Conservation (phyloP, 106 monocot species). For the Dioscorea dumetorum region DNA sequence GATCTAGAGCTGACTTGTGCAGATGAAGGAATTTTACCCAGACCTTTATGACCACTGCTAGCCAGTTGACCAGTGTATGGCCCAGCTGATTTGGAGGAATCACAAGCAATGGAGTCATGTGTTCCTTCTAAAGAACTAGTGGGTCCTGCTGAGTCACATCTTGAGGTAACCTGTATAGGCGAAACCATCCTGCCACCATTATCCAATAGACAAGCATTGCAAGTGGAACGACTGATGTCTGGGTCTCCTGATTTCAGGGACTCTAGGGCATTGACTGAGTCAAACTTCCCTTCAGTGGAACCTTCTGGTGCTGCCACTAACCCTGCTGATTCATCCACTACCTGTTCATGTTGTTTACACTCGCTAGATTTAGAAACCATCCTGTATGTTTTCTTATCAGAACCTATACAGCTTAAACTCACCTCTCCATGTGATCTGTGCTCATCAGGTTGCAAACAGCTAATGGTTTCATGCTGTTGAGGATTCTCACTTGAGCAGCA, state of each 20-base stretch:
- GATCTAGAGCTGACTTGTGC: conserved; percentile 15
- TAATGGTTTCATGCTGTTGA: conserved; percentile 4
- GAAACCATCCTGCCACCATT: conserved; percentile 27
- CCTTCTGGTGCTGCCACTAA: neutral
- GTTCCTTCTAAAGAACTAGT: no score
- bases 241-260: conserved; percentile 10
- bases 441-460: conserved; percentile 10
- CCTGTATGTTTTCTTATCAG: conserved; percentile 7
- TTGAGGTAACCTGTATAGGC: conserved; percentile 12
- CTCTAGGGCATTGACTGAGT: conserved; percentile 3
- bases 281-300: no score
- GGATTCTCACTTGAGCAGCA: conserved; percentile 6
- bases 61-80: conserved; percentile 4
- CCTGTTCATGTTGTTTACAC: conserved; percentile 10
- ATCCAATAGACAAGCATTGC: conserved; percentile 10
- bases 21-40: conserved; percentile 32
- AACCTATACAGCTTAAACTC: neutral
- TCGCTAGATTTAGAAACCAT: conserved; percentile 6
- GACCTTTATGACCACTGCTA: conserved; percentile 14
- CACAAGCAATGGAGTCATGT: conserved; percentile 1
- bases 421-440: conserved; percentile 1
- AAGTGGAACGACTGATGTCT: conserved; percentile 1
- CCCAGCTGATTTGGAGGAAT: conserved; percentile 11
- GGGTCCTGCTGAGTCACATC: conserved; percentile 1
- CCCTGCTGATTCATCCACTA: conserved; percentile 1